Evolutionary conservation across 2,329 filamentous ascomycete species (phyloP), one percentile per base, ranked within the genome.

Genomic region (Arachnomyces sp.): DNA sequence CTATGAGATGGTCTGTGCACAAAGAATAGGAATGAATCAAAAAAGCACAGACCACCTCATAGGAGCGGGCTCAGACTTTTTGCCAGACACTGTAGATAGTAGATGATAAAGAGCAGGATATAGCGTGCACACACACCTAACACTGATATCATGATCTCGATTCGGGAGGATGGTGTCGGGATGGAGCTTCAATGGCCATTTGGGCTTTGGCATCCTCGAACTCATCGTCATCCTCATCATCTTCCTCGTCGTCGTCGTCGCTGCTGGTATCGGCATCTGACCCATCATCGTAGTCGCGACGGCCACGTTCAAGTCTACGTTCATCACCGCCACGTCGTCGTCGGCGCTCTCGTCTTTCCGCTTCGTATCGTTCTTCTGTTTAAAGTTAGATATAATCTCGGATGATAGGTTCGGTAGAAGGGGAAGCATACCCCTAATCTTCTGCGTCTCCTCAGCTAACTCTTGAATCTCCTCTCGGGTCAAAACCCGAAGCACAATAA

Each of bases 401-500:
- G 9, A 3, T 4, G 4, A 29, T 17, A 28, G n/a, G n/a, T n/a
- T n/a, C 35, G 39, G 3, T 13, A 2, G 36, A 11, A 38, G 5
- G 11, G 28, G 12, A 43, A 47, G 60, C 74, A 56, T 69, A 86
- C 83, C 84, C 77, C 88, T 76, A 45, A 95, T 77, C 55, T 86
- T 78, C 49, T 81, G 79, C 7, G 90, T 95, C 36, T 82, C 82
- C 47, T 81, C 76, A 9, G 88, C 87, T 57, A 94, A 88, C 28
- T 79, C 81, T 61, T 94, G 83, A 41, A 96, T 94, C 56, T 96
- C 88, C 50, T 93, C 85, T 61, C 84, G 85, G 35, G 79, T 84
- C 57, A 96, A 62, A 6, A 95, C 90, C 41, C 89, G 74, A 41
- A 96, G 71, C 2, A 95, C 88, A 59, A 95, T 94, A 43, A 96